Evolutionary conservation across 2,329 filamentous ascomycete species (phyloP).

Genomic region (Exophiala dermatitidis): DNA sequence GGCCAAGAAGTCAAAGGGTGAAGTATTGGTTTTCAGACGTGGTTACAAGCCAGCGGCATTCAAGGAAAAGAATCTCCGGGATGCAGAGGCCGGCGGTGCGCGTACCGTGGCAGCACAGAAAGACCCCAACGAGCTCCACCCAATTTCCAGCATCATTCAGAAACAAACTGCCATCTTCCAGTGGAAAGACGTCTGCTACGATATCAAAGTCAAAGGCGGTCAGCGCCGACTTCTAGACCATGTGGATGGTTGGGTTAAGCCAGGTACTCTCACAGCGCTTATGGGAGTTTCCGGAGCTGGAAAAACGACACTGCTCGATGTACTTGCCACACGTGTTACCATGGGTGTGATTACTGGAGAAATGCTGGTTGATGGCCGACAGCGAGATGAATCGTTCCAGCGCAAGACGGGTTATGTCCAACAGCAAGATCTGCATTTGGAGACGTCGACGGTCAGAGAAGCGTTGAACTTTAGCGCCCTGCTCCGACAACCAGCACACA

Average conservation of each 20-base stretch:
- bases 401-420: conserved; percentile 88
- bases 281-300: conserved; percentile 92
- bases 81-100: conserved; percentile 28
- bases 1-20: conserved; percentile 35
- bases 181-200: conserved; percentile 78
- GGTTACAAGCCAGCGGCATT: conserved; percentile 23
- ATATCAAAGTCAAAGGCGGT: conserved; percentile 72
- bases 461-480: conserved; percentile 79
- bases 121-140: conserved; percentile 3
- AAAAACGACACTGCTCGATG: conserved; percentile 84
- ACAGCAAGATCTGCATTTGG: conserved; percentile 82
- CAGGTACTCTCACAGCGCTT: conserved; percentile 77
- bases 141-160: conserved; percentile 43
- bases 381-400: conserved; percentile 75
- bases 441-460: conserved; percentile 80
- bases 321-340: conserved; percentile 74
- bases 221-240: conserved; percentile 70
- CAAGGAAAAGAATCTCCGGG: conserved; percentile 15
- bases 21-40: conserved; percentile 31
- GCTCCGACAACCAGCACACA: conserved; percentile 70
- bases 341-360: conserved; percentile 85
- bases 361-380: conserved; percentile 72
- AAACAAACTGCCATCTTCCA: conserved; percentile 72
- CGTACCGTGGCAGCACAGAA: conserved; percentile 30
- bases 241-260: conserved; percentile 90